Conservation (phyloP, 192 early-diverging fungal species). For the Allomyces arbusculus region DNA sequence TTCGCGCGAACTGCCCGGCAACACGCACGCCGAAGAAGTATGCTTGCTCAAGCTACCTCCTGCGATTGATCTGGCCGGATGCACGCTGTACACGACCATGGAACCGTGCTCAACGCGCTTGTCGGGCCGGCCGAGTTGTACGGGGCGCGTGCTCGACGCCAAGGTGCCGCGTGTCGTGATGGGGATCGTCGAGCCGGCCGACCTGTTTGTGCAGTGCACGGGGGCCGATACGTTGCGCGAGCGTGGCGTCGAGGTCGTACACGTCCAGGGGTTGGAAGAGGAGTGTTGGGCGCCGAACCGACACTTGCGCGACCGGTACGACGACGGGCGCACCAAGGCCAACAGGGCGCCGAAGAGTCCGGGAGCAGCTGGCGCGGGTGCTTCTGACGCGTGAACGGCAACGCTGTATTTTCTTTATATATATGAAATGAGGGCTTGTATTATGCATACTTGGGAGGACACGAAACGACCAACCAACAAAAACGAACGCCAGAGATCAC, state of each 20-base stretch:
- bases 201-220: slow-evolving; percentile 56
- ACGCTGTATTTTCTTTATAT: no score
- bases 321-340: no score
- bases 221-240: slow-evolving; percentile 45
- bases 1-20: slow-evolving; percentile 84
- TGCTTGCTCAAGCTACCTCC: slow-evolving; percentile 50
- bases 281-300: slow-evolving; percentile 50
- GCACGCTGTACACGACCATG: not conserved
- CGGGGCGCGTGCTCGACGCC: not conserved
- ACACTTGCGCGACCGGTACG: slow-evolving; percentile 19
- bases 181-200: slow-evolving; percentile 68
- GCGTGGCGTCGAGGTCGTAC: slow-evolving; percentile 53
- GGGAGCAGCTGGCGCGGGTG: no score
- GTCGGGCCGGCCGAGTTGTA: not conserved
- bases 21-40: slow-evolving; percentile 90
- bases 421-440: no score
- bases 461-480: no score
- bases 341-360: no score
- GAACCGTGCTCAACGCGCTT: not conserved
- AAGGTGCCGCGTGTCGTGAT: slow-evolving; percentile 38
- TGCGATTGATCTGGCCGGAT: not conserved
- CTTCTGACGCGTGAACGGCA: no score
- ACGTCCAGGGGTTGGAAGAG: slow-evolving; percentile 48
- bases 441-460: no score
- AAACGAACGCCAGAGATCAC: no score